Percentiles rank a stretch among this genome's conserved stretches.
Evolutionary conservation across 768 basidiomycete species (phyloP).

Genomic region (Podaxis sp.): DNA sequence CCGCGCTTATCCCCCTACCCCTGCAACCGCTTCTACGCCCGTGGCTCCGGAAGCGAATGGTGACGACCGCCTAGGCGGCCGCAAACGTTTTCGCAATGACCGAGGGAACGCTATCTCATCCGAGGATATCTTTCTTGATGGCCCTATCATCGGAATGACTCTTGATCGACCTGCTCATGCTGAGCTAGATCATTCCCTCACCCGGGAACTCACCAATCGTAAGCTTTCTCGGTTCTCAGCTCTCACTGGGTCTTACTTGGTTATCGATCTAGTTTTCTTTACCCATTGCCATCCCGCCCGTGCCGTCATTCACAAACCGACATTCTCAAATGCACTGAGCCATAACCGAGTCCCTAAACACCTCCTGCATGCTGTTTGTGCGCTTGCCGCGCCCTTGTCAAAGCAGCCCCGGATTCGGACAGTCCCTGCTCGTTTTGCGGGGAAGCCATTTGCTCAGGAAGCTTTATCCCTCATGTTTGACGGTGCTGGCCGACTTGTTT

Average conservation of each 20-base stretch:
- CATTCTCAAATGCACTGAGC: constrained; percentile 63
- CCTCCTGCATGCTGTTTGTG: constrained; percentile 71
- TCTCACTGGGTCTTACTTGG: constrained; percentile 10
- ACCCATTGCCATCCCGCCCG: constrained; percentile 77
- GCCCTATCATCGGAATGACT: constrained; percentile 28
- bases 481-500: constrained; percentile 54
- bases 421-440: constrained; percentile 49
- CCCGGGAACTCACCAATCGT: constrained; percentile 74
- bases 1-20: constrained; percentile 16
- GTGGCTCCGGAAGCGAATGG: constrained; percentile 28
- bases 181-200: constrained; percentile 57
- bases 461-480: constrained; percentile 72
- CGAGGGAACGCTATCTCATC: constrained; percentile 31
- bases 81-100: constrained; percentile 49
- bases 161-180: constrained; percentile 38
- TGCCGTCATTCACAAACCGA: constrained; percentile 74
- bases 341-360: constrained; percentile 65
- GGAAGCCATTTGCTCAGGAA: constrained; percentile 53
- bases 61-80: constrained; percentile 33
- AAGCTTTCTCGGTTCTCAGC: constrained; percentile 24
- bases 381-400: constrained; percentile 73
- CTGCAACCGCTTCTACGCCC: constrained; percentile 14
- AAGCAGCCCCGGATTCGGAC: constrained; percentile 60
- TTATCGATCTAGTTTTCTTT: constrained; percentile 60
- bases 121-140: constrained; percentile 37